Conservation (phyloP, 2,329 filamentous ascomycete genomes). For the Fusarium irregulare region DNA sequence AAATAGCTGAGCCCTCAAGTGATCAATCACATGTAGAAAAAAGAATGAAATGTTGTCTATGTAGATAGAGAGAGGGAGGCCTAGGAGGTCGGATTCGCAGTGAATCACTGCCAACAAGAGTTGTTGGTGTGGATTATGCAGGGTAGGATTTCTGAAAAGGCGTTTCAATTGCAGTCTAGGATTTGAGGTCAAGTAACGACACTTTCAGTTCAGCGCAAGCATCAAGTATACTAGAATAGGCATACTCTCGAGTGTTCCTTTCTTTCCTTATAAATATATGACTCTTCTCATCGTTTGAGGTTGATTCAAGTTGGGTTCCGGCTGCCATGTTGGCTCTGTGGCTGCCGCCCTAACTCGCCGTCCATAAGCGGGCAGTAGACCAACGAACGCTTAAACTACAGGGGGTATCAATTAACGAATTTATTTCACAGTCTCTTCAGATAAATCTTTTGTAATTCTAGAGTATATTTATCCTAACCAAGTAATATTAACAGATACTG, state of each 20-base stretch:
- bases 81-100: not conserved
- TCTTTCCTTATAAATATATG: not conserved
- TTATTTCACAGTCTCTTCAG: not conserved
- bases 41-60: not conserved
- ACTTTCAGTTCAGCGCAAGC: not conserved
- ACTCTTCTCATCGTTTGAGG: not conserved
- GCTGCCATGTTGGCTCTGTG: not conserved
- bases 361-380: not conserved
- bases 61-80: not conserved
- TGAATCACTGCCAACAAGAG: slow-evolving; percentile 25
- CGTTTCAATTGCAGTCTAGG: not conserved
- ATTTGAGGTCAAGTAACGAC: not conserved
- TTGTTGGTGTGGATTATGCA: not conserved
- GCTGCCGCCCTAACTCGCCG: not conserved
- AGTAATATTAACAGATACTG: not conserved
- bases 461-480: not conserved
- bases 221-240: not conserved
- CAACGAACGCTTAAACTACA: not conserved
- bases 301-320: not conserved
- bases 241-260: not conserved
- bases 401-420: not conserved
- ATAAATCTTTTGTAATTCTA: not conserved
- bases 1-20: not conserved
- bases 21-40: not conserved
- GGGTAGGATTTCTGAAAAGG: not conserved